Evolutionary conservation across 768 basidiomycete genomes (phyloP), one percentile per base, ranked within the genome.

Genomic region (Serendipita sp.): DNA sequence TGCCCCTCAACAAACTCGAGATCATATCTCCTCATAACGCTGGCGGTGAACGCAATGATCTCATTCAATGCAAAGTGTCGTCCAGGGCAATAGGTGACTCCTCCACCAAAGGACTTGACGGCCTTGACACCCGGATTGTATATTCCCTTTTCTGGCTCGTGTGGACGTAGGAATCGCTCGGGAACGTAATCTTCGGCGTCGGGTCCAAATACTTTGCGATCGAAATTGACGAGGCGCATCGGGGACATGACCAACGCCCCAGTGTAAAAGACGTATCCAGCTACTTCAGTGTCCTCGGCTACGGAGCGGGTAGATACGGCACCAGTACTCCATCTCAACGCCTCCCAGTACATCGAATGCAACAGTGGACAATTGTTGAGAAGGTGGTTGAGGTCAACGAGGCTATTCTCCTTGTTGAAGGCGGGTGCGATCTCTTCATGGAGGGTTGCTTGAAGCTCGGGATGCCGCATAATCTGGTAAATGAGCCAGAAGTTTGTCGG

Each of bases 381-480:
- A 27, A 60, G 55, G n/a, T 60, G 55, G 55, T 60, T 60, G 55
- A 60, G 55, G 31, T 60, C 33, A 27, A 36, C 34, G 16, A 60
- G 16, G 8, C n/a, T 29, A n/a, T 60, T 60, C 23, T 29, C 34
- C 16, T 29, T 34, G 55, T 60, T 34, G 34, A 60, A 60, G 5
- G 55, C 55, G 10, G 55, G 55, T 27, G 23, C 55, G 10, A 60
- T 60, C 33, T 60, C 55, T n/a, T 11, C 55, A 16, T 27, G 16
- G 8, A 60, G 16, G 31, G 55, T 36, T 34, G 27, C 16, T 34
- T 31, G 4, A 31, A 31, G 27, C 10, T 23, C 18, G 1, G 18
- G 18, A 34, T 31, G 18, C 6, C 10, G 55, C 16, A 34, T 10
- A 27, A 60, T 60, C 33, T 60, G 55, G 34, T 60, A 60, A 10